Base-by-base conservation (phyloP, 176 grass and related monocot genomes). In the Ensete ventricosum region DNA sequence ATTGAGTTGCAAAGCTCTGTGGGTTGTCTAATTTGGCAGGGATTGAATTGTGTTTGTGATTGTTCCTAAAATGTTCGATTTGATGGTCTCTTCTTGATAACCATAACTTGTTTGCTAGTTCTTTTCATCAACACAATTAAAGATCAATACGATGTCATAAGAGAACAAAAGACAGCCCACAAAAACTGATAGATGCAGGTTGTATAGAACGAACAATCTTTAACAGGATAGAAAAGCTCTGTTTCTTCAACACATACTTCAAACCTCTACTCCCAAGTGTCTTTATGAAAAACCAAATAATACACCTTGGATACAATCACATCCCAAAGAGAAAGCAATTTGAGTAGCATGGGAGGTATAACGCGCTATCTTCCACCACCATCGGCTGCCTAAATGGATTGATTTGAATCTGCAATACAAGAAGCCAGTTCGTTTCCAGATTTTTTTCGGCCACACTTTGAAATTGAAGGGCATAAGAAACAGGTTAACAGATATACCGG, bases 331-430 rank as follows among this genome's bases (percentile, higher is more conserved):
- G 67, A 78, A 98, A 93, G 71, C 88, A 91, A 67, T 98, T 98
- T 22, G 90, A 94, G 78, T 98, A 91, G 78, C 95, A 98, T 54
- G 86, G 95, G 62, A 98, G 65, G 84, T 85, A 82, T 70, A 93
- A 63, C 11, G 82, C 86, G 80, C 50, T 87, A 74, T 94, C 85
- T 60, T 91, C 87, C 7, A 87, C 78, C 62, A 71, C 72, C 87
- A 99, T 78, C 1, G 95, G 95, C 69, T 99, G 88, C 72, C 95
- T 93, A 83, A 99, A 99, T 82, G 90, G 88, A 84, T 98, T 99
- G 62, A 89, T 60, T 54, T 99, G 95, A 66, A 94, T 91, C 90
- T 94, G 80, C 58, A 81, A 66, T 53, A 73, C 62, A 73, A 9
- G 71, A 69, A 43, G 34, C 34, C 34, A 43, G 34, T 43, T 6